phyloP scores from a whole-genome alignment of 23 red algal species.

The Gracilaria vermiculophylla region DNA sequence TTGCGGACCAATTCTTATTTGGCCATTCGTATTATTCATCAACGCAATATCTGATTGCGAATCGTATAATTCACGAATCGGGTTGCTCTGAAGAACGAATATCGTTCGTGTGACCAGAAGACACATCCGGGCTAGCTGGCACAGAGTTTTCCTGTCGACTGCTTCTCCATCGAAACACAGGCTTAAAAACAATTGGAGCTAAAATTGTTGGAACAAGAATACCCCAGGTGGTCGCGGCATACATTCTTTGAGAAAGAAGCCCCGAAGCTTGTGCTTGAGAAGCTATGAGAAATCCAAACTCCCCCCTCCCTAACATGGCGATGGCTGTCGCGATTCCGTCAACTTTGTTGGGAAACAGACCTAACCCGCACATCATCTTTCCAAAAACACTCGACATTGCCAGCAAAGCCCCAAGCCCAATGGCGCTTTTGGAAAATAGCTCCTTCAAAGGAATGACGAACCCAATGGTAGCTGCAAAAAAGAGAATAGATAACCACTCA shows the following conservation, averaged over 20 bases:
- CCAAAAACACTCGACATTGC: constrained; percentile 35
- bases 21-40: too few relatives aligned
- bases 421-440: constrained; percentile 24
- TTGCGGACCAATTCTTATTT: too few relatives aligned
- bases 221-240: constrained; percentile 63
- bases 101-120: neutral
- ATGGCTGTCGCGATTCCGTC: constrained; percentile 58
- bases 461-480: constrained; percentile 59
- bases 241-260: constrained; percentile 17
- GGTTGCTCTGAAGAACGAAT: neutral
- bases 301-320: constrained; percentile 61
- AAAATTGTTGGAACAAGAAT: constrained; percentile 50
- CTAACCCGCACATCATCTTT: constrained; percentile 59
- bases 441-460: constrained; percentile 55
- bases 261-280: constrained; percentile 24
- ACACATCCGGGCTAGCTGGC: neutral
- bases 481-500: constrained; percentile 34
- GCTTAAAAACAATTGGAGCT: constrained; percentile 35
- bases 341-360: constrained; percentile 16
- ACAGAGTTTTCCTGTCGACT: neutral
- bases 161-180: constrained; percentile 60
- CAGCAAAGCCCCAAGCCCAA: constrained; percentile 53
- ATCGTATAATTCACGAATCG: too few relatives aligned
- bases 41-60: too few relatives aligned
- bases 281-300: constrained; percentile 76